These are phyloP conservation scores for Fusarium camptoceras DNA, from an alignment of 2,329 filamentous ascomycete genomes.

Conservation along the genomic window DNA sequence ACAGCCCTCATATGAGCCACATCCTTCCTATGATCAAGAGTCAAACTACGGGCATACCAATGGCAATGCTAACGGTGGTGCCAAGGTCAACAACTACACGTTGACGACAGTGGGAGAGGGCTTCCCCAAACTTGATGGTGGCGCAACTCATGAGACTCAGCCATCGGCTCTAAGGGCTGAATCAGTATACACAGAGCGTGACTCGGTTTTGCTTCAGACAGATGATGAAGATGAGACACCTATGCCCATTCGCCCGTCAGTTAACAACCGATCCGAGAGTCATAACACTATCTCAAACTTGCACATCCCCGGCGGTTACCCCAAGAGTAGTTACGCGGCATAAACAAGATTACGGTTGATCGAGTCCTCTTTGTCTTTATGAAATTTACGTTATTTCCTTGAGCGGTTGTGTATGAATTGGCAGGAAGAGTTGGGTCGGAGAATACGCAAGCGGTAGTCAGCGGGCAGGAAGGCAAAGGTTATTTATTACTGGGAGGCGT, in stretches of 20 bases:
- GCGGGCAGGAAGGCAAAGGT: not conserved
- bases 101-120: slow-evolving; percentile 38
- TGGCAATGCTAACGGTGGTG: slow-evolving; percentile 21
- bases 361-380: slow-evolving; percentile 22
- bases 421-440: slow-evolving; percentile 12
- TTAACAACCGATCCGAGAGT: slow-evolving; percentile 54
- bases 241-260: slow-evolving; percentile 42
- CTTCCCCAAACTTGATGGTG: slow-evolving; percentile 41
- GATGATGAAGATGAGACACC: slow-evolving; percentile 43
- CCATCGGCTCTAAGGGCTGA: slow-evolving; percentile 21
- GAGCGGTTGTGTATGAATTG: slow-evolving; percentile 16
- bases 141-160: slow-evolving; percentile 9
- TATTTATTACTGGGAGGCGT: slow-evolving; percentile 33
- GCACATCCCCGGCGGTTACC: slow-evolving; percentile 77
- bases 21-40: slow-evolving; percentile 21
- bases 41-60: slow-evolving; percentile 23
- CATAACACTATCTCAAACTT: slow-evolving; percentile 71
- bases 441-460: slow-evolving; percentile 8
- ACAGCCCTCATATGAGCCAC: slow-evolving; percentile 22
- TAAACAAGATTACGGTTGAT: slow-evolving; percentile 54
- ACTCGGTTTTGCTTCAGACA: slow-evolving; percentile 36
- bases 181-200: slow-evolving; percentile 38
- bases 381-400: slow-evolving; percentile 17
- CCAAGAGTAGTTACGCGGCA: slow-evolving; percentile 59
- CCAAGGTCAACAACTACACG: slow-evolving; percentile 32